Conservation (phyloP, 2,329 filamentous ascomycete species). For the Chrysosporium queenslandicum region DNA sequence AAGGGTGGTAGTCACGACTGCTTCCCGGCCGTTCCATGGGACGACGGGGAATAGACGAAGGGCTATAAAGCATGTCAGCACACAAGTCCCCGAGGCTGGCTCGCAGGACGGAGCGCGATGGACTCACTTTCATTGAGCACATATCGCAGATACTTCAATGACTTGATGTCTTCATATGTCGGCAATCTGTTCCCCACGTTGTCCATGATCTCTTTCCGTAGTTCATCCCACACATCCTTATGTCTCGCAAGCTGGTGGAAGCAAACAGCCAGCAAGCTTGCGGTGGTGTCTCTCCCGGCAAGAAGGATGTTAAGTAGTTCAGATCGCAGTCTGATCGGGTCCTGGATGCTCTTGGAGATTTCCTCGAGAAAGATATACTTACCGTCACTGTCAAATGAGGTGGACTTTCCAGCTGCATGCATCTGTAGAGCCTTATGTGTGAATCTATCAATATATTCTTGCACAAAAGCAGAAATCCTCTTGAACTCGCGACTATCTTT, state of each 20-base stretch:
- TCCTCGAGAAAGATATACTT: conserved; percentile 44
- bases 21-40: conserved; percentile 44
- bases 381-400: conserved; percentile 12
- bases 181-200: conserved; percentile 36
- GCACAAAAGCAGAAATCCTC: conserved; percentile 10
- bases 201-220: conserved; percentile 29
- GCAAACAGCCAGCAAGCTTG: conserved; percentile 37
- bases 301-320: conserved; percentile 45
- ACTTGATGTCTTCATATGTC: conserved; percentile 37
- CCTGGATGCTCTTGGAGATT: conserved; percentile 38
- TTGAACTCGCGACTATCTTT: conserved; percentile 15
- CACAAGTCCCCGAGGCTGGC: too few relatives aligned
- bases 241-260: conserved; percentile 41
- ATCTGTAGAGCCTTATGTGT: conserved; percentile 22
- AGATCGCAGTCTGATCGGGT: conserved; percentile 40
- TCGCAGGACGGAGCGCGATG: not conserved
- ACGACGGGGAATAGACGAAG: conserved; percentile 48
- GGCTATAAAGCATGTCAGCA: conserved; percentile 22
- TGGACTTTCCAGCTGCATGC: conserved; percentile 16
- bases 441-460: conserved; percentile 24
- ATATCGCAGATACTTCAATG: conserved; percentile 31
- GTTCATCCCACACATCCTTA: conserved; percentile 28
- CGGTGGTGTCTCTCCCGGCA: conserved; percentile 48
- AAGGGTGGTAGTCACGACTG: conserved; percentile 41
- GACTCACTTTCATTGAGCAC: conserved; percentile 29